These are phyloP conservation scores for Pythium biforme DNA, from an alignment of 352 stramenopile genomes.

Conservation along the genomic window DNA sequence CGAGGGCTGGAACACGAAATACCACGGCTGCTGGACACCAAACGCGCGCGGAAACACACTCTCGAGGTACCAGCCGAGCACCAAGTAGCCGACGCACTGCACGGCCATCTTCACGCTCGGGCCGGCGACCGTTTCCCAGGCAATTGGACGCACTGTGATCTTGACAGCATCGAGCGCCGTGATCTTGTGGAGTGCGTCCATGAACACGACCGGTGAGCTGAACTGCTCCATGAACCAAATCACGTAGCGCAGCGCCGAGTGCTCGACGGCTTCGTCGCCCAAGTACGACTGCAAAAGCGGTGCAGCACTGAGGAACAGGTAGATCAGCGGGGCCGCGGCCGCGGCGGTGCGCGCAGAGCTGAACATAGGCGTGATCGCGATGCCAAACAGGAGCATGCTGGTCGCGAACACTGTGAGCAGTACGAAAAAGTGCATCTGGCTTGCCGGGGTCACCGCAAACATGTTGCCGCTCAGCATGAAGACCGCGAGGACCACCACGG, in stretches of 20 bases:
- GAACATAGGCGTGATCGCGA: constrained; percentile 77
- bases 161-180: constrained; percentile 49
- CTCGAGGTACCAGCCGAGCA: constrained; percentile 94
- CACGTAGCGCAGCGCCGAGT: constrained; percentile 32
- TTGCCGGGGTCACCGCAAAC: constrained; percentile 48
- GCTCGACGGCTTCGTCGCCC: constrained; percentile 45
- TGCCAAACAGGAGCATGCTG: constrained; percentile 66
- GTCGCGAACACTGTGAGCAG: constrained; percentile 56
- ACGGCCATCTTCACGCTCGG: constrained; percentile 67
- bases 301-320: constrained; percentile 53
- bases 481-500: constrained; percentile 50
- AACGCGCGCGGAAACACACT: constrained; percentile 91
- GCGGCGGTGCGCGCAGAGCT: constrained; percentile 67
- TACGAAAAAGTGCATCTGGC: constrained; percentile 53
- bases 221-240: constrained; percentile 46
- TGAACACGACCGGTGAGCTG: constrained; percentile 74
- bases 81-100: constrained; percentile 84
- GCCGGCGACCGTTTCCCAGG: constrained; percentile 41
- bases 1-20: constrained; percentile 86
- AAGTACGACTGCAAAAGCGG: constrained; percentile 53
- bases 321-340: constrained; percentile 59
- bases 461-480: constrained; percentile 58
- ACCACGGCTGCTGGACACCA: constrained; percentile 90
- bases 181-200: constrained; percentile 52
- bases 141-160: constrained; percentile 35